Percentiles rank a stretch among this genome's conserved stretches.
phyloP scores from a whole-genome alignment of 2,329 filamentous ascomycete species.

The Colletotrichum sp. region DNA sequence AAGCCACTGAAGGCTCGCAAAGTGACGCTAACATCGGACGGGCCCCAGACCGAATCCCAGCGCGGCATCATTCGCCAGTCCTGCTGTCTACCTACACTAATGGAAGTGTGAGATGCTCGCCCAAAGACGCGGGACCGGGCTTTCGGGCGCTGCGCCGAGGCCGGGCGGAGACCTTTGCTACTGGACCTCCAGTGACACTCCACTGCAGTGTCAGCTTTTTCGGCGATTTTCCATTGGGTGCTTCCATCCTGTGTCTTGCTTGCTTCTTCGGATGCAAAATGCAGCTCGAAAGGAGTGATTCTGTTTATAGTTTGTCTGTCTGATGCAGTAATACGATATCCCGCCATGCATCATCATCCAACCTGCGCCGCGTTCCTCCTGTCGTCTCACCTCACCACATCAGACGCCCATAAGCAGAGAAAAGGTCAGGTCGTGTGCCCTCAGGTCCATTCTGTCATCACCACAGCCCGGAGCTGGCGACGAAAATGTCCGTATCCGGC shows the following conservation, averaged over 20 bases:
- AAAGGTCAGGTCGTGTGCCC: background rate
- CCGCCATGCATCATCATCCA: background rate
- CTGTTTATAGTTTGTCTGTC: background rate
- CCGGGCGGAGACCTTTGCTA: background rate
- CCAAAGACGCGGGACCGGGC: slow-evolving; percentile 3
- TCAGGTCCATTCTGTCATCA: background rate
- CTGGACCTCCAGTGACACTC: background rate
- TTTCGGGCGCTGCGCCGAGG: slow-evolving; percentile 1
- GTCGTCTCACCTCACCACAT: background rate
- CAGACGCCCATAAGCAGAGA: background rate
- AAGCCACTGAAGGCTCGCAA: background rate
- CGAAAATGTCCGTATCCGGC: background rate
- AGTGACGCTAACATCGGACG: slow-evolving; percentile 13
- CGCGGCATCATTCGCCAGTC: background rate
- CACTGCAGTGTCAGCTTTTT: background rate
- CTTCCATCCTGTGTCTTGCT: background rate
- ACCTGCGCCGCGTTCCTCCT: background rate
- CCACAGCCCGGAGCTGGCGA: background rate
- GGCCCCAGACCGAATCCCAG: background rate
- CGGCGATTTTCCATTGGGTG: background rate
- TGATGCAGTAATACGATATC: background rate
- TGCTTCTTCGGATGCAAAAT: background rate
- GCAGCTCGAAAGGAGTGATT: background rate
- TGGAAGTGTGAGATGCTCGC: background rate
- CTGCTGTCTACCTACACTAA: too few relatives aligned